Base-by-base conservation (phyloP, 805 yeast species). In the Teunomyces cretensis region DNA sequence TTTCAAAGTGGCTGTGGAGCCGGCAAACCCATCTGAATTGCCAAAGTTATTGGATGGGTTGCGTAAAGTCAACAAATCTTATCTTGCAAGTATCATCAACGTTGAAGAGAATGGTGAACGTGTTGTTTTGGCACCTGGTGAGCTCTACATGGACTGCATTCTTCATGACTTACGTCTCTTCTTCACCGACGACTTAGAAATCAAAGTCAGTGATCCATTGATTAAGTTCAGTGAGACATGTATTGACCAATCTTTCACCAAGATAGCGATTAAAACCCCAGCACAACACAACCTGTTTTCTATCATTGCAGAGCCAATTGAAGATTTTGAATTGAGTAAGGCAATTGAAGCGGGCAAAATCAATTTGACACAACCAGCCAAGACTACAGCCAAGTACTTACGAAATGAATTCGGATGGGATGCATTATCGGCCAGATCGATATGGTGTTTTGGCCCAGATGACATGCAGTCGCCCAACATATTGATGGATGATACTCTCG, bases 61-160 rank as follows among this genome's bases (percentile, higher is more conserved):
- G 39, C 73, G 85, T 46, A 78, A 73, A 45, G 66, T 87, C 24
- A 76, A 76, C 54, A 79, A 77, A 52, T 69, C 83, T 0, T 91
- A 88, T 57, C 75, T 85, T 8, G 84, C 90, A 3, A 72, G 82
- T 30, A 75, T 75, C 15, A 69, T 87, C n/a, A 80, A 76, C 50
- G 88, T 86, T 1, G 96, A 89, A 60, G 96, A 88, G 52, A 85
- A 91, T 42, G 97, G 97, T 2, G 97, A 90, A 55, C 88, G 86
- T 59, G 81, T 83, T 1, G 61, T 94, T 0, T 57, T 83, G 22
- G 97, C 94, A 0, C 79, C 88, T 8, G 99, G 99, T 6, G 98
- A 94, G 58, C 55, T 92, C 13, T 88, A 88, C 57, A 61, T 94
- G 64, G 98, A 94, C 62, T 87, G 94, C 53, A 67, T 86, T 17